phyloP scores from a whole-genome alignment of 2,329 filamentous ascomycete genomes.

The Diplodia mutila region DNA sequence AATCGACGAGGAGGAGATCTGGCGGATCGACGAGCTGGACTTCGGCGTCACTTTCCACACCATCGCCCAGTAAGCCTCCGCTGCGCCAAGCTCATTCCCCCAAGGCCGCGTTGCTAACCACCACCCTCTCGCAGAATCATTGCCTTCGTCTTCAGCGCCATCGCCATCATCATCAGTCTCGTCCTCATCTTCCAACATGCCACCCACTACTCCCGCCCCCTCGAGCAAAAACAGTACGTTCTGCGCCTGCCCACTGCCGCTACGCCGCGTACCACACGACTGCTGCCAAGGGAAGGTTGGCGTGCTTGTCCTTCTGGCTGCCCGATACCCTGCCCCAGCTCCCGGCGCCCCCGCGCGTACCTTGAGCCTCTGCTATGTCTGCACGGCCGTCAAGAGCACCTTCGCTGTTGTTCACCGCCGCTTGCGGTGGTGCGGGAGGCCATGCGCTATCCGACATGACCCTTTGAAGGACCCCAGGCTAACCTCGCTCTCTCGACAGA shows the following conservation, averaged over 20 bases:
- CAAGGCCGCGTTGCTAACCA: neutral
- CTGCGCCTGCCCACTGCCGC: neutral
- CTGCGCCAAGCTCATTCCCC: constrained; percentile 6
- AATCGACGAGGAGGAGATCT: constrained; percentile 35
- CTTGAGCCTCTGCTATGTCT: neutral
- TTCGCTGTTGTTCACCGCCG: neutral
- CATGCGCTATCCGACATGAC: neutral
- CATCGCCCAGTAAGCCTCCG: constrained; percentile 22
- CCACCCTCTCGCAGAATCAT: constrained; percentile 40
- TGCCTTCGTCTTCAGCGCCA: constrained; percentile 56
- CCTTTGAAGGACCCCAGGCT: neutral
- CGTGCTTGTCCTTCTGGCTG: neutral
- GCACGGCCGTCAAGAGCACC: neutral
- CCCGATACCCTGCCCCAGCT: neutral
- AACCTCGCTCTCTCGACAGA: constrained; percentile 46
- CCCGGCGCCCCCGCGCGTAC: neutral
- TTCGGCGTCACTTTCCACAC: constrained; percentile 25
- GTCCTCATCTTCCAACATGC: constrained; percentile 62
- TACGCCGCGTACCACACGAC: neutral
- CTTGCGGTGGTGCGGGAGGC: neutral
- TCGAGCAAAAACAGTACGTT: constrained; percentile 62
- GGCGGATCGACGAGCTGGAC: constrained; percentile 21
- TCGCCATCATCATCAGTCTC: constrained; percentile 56
- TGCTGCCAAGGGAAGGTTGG: constrained; percentile 5
- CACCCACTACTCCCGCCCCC: constrained; percentile 62